phyloP scores from a whole-genome alignment of 306 rosid species.

The Psophocarpus tetragonolobus region DNA sequence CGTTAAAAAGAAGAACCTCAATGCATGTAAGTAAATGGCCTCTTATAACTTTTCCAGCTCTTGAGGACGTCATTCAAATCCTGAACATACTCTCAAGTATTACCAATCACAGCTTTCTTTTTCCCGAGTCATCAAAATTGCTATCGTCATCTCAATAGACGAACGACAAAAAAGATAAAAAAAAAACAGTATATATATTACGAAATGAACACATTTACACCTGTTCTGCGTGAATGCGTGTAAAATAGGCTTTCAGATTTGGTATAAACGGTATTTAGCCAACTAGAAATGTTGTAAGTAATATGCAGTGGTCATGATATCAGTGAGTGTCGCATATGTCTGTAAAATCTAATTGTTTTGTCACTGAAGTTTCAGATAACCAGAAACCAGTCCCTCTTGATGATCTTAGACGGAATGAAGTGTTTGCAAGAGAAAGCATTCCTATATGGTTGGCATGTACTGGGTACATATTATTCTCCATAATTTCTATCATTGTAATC shows the following conservation, averaged over 20 bases:
- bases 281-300: not conserved
- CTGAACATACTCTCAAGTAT: not conserved
- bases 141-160: not conserved
- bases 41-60: not conserved
- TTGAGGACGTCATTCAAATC: not conserved
- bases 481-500: constrained; percentile 70
- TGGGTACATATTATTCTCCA: constrained; percentile 72
- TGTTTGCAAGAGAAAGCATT: constrained; percentile 77
- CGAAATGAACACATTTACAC: not conserved
- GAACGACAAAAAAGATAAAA: not conserved
- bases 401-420: constrained; percentile 74
- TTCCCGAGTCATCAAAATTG: not conserved
- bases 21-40: constrained; percentile 51
- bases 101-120: not conserved
- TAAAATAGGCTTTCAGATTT: not conserved
- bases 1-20: constrained; percentile 50
- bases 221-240: not conserved
- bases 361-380: constrained; percentile 52
- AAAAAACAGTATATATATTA: not conserved
- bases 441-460: constrained; percentile 78
- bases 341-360: constrained; percentile 26
- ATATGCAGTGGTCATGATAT: not conserved
- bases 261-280: not conserved
- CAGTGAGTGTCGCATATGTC: constrained; percentile 6
- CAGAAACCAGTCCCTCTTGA: constrained; percentile 48